phyloP scores from a whole-genome alignment of 306 rosid genomes.

The Citrullus mucosospermus region DNA sequence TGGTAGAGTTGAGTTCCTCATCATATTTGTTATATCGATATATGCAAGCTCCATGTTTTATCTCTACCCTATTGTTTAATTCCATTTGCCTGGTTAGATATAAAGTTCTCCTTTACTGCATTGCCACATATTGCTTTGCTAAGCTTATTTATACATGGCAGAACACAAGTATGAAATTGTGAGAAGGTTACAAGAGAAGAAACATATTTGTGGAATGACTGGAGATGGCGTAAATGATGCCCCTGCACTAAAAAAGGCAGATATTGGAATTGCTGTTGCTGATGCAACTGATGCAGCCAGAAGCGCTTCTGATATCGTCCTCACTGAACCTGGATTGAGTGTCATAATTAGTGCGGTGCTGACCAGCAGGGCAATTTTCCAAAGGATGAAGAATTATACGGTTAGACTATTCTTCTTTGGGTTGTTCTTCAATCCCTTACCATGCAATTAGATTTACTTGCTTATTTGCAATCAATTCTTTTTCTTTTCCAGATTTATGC shows the following conservation, averaged over 20 bases:
- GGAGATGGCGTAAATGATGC: slow-evolving; percentile 99
- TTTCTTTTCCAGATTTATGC: slow-evolving; percentile 64
- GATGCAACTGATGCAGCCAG: slow-evolving; percentile 99
- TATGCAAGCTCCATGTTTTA: not conserved
- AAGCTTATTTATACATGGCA: slow-evolving; percentile 17
- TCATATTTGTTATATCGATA: not conserved
- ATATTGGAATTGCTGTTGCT: slow-evolving; percentile 97
- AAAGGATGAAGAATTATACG: slow-evolving; percentile 96
- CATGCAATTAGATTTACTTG: not conserved
- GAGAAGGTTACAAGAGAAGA: slow-evolving; percentile 81
- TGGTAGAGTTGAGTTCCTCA: not conserved
- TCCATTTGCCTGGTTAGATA: not conserved
- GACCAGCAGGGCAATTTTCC: slow-evolving; percentile 97
- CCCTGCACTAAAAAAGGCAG: slow-evolving; percentile 93
- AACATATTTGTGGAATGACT: slow-evolving; percentile 99
- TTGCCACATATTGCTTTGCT: not conserved
- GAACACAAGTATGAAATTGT: slow-evolving; percentile 99
- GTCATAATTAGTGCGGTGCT: slow-evolving; percentile 96
- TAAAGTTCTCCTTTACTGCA: not conserved
- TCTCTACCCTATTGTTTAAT: not conserved
- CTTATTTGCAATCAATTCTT: not conserved
- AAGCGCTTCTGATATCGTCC: slow-evolving; percentile 94
- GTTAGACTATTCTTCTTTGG: slow-evolving; percentile 34
- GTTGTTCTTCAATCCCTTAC: not conserved
- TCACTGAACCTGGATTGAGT: slow-evolving; percentile 96